Evolutionary conservation across 305 asterid species (phyloP), one percentile per base, ranked within the genome.

Genomic region (Fraxinus paxiana): DNA sequence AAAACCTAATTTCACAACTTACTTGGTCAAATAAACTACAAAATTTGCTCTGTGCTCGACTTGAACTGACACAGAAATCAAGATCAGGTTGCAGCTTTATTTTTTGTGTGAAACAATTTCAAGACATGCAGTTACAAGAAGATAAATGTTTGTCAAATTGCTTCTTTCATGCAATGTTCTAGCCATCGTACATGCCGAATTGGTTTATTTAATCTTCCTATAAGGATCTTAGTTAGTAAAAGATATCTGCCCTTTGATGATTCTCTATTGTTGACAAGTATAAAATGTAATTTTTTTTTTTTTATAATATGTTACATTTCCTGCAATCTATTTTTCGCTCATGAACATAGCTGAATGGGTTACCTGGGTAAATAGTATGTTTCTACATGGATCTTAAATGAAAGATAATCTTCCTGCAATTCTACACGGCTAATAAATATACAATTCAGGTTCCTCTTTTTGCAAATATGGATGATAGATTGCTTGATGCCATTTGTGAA

Each of bases 401-500:
- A 69, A 30, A 69, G 41, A 69, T 5, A 30, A 30, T 69, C 20
- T 28, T 20, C 74, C 74, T 34, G 35, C 20, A 77, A 46, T 30
- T 30, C 61, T 12, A 46, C 13, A 18, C 26, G 37, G 72, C 3
- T 59, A 48, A 80, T 63, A 26, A 56, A 48, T 73, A 35, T 73
- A 46, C 46, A 33, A 75, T 83, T 63, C 88, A 95, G 98, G 99
- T 96, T 35, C 99, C 99, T 78, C 93, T 96, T 13, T 96, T 96
- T 43, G 99, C 92, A 56, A 94, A 94, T 86, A 94, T 93, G 99
- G 98, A 96, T 33, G 98, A 96, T 76, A 88, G 98, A 77, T 79
- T 96, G 85, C 92, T 94, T 0, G 99, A 96, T 56, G 99, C 98
- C 59, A 91, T 96, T 70, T 96, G 98, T 5, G 99, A 96, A 82